phyloP scores from a whole-genome alignment of 805 yeast species.

The Ogataea neopini region DNA sequence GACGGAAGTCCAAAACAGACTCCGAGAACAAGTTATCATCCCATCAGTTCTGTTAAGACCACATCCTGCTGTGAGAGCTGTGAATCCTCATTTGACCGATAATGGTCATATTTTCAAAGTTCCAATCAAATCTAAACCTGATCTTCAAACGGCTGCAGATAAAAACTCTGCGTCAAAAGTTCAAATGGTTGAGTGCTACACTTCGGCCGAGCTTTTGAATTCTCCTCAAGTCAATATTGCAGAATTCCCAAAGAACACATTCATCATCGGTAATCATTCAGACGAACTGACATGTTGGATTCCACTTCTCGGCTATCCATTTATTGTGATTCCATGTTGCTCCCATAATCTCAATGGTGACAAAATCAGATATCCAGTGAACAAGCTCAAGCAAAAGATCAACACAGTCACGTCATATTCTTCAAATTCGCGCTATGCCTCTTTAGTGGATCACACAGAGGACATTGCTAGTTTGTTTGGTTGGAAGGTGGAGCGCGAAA shows the following conservation, averaged over 20 bases:
- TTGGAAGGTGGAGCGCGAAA: slow-evolving; percentile 83
- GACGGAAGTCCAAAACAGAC: slow-evolving; percentile 50
- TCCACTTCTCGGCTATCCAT: slow-evolving; percentile 83
- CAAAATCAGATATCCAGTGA: slow-evolving; percentile 61
- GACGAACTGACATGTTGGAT: slow-evolving; percentile 97
- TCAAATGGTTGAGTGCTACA: slow-evolving; percentile 54
- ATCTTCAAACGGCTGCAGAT: slow-evolving; percentile 23
- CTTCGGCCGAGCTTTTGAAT: slow-evolving; percentile 51
- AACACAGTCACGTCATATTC: slow-evolving; percentile 30
- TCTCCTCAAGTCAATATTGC: slow-evolving; percentile 61
- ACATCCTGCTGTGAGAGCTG: slow-evolving; percentile 56
- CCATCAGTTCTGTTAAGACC: slow-evolving; percentile 74
- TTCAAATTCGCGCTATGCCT: slow-evolving; percentile 71
- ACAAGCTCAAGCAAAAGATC: slow-evolving; percentile 26
- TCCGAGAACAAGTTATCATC: slow-evolving; percentile 79
- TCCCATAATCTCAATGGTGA: slow-evolving; percentile 85
- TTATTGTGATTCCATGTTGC: slow-evolving; percentile 93
- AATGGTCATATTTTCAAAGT: slow-evolving; percentile 64
- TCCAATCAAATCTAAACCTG: slow-evolving; percentile 37
- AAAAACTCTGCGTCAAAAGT: slow-evolving; percentile 28
- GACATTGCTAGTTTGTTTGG: slow-evolving; percentile 67
- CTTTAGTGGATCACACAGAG: slow-evolving; percentile 83
- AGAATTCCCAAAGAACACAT: slow-evolving; percentile 69
- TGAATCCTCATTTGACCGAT: slow-evolving; percentile 50
- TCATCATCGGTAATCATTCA: slow-evolving; percentile 90